Evolutionary conservation across 345 rosid species (phyloP), one percentile per base, ranked within the genome.

Genomic region (Populus ilicifolia): DNA sequence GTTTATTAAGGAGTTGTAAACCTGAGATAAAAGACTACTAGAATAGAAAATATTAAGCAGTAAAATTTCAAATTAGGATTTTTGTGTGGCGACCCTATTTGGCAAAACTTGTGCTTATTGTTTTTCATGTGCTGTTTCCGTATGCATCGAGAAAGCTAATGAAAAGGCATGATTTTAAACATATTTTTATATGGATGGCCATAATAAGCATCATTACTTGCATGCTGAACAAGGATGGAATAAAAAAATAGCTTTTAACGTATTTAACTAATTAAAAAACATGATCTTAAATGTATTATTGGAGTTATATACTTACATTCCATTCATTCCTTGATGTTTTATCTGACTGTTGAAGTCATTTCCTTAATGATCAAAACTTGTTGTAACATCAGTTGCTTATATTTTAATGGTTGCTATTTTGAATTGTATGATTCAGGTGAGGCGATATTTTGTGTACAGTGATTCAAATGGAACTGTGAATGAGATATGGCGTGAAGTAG

Each of bases 401-500:
- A 43, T 35, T 29, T 33, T 17, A 23, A 20, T 8, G 20, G 29
- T 35, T 41, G 18, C 23, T 9, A 0, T 46, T 41, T 43, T 64
- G 30, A 77, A 46, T 44, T 75, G 29, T 73, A 70, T 72, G 68
- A 33, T 81, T 73, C 93, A 95, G 99, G 92, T 93, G 77, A 89
- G 80, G 80, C 85, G 87, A 36, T 96, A 88, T 75, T 96, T 84
- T 62, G 83, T 83, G 25, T 89, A 89, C 59, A 94, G 86, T 36
- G 82, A 88, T 79, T 86, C 90, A 14, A 79, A 89, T 73, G 99
- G 99, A 86, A 85, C 97, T 62, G 98, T 93, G 74, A 86, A 90
- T 69, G 98, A 92, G 84, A 90, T 93, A 66, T 96, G 99, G 99
- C 93, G 89, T 33, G 89, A 92, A 85, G 86, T 96, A 67, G 83